Conservation (phyloP, 805 yeast genomes). For the Saturnispora serradocipensis region DNA sequence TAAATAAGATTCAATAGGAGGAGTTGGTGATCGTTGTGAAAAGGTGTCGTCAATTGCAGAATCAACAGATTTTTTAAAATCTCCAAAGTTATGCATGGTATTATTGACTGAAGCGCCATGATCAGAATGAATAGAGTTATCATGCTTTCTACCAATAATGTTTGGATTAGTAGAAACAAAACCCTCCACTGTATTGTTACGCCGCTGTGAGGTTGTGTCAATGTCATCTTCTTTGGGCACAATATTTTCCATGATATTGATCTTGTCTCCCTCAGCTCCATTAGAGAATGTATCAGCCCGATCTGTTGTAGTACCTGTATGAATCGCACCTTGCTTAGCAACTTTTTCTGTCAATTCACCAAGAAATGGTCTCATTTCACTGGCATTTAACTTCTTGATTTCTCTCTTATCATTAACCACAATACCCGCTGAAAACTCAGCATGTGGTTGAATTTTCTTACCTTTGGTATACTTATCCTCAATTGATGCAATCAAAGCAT, state of each 20-base stretch:
- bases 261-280: not conserved
- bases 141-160: not conserved
- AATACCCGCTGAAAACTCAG: conserved; percentile 14
- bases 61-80: too few species aligned
- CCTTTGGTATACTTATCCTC: conserved; percentile 25
- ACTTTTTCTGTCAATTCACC: conserved; percentile 46
- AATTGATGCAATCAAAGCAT: conserved; percentile 19
- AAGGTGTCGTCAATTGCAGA: too few species aligned
- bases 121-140: not conserved
- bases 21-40: not conserved
- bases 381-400: conserved; percentile 10
- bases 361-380: conserved; percentile 33
- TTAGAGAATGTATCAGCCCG: not conserved
- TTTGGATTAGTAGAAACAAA: not conserved
- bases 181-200: not conserved
- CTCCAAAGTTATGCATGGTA: too few species aligned
- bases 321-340: conserved; percentile 31
- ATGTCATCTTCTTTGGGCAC: not conserved
- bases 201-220: not conserved
- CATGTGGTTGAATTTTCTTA: conserved; percentile 18
- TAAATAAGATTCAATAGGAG: not conserved
- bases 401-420: conserved; percentile 3
- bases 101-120: too few species aligned
- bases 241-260: not conserved
- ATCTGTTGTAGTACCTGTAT: not conserved